Conservation (phyloP, 768 basidiomycete species). For the Tylopilus vinaceipallidus region DNA sequence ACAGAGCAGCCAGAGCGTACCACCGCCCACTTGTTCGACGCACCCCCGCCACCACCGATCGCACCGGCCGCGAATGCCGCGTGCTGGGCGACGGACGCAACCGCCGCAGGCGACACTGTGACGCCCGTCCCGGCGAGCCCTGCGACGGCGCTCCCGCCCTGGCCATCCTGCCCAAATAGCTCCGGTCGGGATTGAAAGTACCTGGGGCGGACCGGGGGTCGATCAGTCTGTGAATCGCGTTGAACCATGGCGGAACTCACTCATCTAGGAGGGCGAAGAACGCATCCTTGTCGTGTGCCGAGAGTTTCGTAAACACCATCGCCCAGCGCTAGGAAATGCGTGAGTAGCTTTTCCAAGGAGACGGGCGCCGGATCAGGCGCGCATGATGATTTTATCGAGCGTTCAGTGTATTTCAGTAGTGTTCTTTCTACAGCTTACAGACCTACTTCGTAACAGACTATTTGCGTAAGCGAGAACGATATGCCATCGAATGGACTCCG, state of each 20-base stretch:
- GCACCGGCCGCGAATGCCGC: constrained; percentile 44
- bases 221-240: neutral
- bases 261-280: constrained; percentile 82
- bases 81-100: constrained; percentile 44
- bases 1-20: no score
- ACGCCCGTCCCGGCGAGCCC: constrained; percentile 17
- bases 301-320: constrained; percentile 75
- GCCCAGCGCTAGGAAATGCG: neutral
- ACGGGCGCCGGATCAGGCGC: neutral
- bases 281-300: constrained; percentile 69
- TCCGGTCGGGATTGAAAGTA: constrained; percentile 76
- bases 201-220: constrained; percentile 38
- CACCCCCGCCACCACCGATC: neutral
- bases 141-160: constrained; percentile 7
- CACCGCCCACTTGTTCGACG: constrained; percentile 19
- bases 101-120: constrained; percentile 28
- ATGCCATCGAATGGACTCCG: constrained; percentile 11
- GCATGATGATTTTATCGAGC: neutral
- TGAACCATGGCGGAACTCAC: constrained; percentile 35
- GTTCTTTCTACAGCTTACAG: constrained; percentile 32
- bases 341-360: no score
- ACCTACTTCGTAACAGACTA: constrained; percentile 28
- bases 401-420: constrained; percentile 12
- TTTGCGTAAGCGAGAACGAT: constrained; percentile 21
- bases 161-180: constrained; percentile 41